A percentile compares a stretch with the other conserved stretches of the same genome.
phyloP scores from a whole-genome alignment of 148 eudicot genomes.

The Polygonum aviculare region DNA sequence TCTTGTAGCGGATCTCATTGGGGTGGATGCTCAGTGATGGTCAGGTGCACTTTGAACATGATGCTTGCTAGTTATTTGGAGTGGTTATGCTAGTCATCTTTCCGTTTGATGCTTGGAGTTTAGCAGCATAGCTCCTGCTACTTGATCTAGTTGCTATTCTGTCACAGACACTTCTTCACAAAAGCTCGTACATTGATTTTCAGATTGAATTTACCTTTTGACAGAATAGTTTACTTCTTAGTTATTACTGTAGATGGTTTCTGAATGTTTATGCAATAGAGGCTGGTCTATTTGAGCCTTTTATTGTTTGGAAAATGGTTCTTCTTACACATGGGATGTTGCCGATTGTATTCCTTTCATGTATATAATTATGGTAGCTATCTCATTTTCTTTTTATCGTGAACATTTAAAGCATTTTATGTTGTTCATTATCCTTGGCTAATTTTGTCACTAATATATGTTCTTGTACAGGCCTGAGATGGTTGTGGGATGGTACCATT shows the following conservation, averaged over 20 bases:
- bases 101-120: not conserved
- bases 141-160: too few species aligned
- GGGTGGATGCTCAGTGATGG: not conserved
- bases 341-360: not conserved
- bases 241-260: not conserved
- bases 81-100: not conserved
- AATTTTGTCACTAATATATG: not conserved
- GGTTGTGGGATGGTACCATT: conserved; percentile 90
- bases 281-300: too few species aligned
- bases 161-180: not conserved
- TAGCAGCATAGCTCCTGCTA: not conserved
- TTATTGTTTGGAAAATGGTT: not conserved
- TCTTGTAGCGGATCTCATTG: not conserved
- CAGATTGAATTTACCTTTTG: not conserved
- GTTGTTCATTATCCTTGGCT: not conserved
- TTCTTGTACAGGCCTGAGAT: conserved; percentile 57
- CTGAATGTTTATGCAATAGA: too few species aligned
- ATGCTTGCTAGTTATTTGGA: not conserved
- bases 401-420: not conserved
- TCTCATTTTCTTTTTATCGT: not conserved
- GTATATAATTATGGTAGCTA: not conserved
- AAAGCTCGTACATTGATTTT: not conserved
- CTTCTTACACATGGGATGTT: not conserved
- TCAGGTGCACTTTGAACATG: not conserved
- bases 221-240: not conserved